These are phyloP conservation scores for Gossypium lobatum DNA, from an alignment of 441 rosid species.

Conservation along the genomic window DNA sequence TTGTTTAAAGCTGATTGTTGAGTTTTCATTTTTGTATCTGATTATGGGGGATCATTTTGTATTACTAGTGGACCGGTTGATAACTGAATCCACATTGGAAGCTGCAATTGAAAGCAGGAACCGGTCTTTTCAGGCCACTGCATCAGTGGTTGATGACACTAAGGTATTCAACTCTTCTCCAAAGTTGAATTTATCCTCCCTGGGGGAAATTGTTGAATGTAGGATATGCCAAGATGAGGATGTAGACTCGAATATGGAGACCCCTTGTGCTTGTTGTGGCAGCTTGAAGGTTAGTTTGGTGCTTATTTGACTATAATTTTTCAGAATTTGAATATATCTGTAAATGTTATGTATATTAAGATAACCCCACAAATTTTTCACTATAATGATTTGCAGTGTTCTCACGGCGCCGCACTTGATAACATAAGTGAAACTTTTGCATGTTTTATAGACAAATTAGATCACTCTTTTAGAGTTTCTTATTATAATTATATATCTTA, in stretches of 20 bases:
- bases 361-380: not conserved
- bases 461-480: not conserved
- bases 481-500: not conserved
- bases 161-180: slow-evolving; percentile 26
- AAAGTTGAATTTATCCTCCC: slow-evolving; percentile 35
- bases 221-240: slow-evolving; percentile 96
- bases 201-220: slow-evolving; percentile 61
- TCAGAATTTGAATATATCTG: not conserved
- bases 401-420: not conserved
- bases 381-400: not conserved
- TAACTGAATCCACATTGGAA: slow-evolving; percentile 81
- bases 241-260: slow-evolving; percentile 78
- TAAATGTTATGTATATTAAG: not conserved
- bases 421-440: not conserved
- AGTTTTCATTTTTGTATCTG: slow-evolving; percentile 7
- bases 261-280: slow-evolving; percentile 88
- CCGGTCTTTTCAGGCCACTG: slow-evolving; percentile 37
- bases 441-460: not conserved
- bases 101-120: slow-evolving; percentile 85
- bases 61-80: slow-evolving; percentile 75
- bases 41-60: slow-evolving; percentile 94
- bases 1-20: slow-evolving; percentile 7
- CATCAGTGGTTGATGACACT: slow-evolving; percentile 29
- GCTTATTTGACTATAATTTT: slow-evolving; percentile 1
- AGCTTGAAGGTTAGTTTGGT: slow-evolving; percentile 68